Conservation (phyloP, 371 early-diverging fungal species). For the Mortierella sp. region DNA sequence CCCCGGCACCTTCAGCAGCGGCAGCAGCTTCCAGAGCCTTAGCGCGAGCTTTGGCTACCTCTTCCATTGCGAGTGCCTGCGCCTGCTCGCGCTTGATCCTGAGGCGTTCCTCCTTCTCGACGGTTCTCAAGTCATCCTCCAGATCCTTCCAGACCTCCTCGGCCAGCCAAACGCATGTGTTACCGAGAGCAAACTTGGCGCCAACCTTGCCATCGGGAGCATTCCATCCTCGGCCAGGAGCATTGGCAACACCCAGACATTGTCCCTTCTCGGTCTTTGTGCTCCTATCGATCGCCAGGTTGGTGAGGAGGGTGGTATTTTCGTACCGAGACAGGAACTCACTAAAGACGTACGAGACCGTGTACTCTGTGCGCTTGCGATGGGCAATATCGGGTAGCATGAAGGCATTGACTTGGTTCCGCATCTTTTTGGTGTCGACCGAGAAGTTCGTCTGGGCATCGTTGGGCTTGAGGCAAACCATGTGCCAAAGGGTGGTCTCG, state of each 20-base stretch:
- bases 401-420: conserved; percentile 75
- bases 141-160: conserved; percentile 84
- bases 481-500: conserved; percentile 88
- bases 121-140: conserved; percentile 81
- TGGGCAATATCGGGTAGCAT: conserved; percentile 73
- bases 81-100: conserved; percentile 60
- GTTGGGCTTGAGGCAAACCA: conserved; percentile 86
- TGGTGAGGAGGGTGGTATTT: conserved; percentile 21
- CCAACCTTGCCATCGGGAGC: conserved; percentile 44
- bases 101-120: conserved; percentile 78
- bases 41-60: conserved; percentile 61
- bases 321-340: conserved; percentile 79
- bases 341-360: conserved; percentile 71
- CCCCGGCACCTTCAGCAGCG: conserved; percentile 49
- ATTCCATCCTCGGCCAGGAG: conserved; percentile 43
- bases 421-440: conserved; percentile 69
- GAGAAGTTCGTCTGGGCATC: conserved; percentile 70
- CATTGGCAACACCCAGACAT: conserved; percentile 37
- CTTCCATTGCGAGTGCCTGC: conserved; percentile 57
- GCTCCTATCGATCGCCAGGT: conserved; percentile 28
- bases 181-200: conserved; percentile 63
- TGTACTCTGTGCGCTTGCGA: conserved; percentile 70
- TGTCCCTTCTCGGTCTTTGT: conserved; percentile 42
- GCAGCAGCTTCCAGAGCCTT: conserved; percentile 50
- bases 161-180: conserved; percentile 75